Base-by-base conservation (phyloP, 2,329 filamentous ascomycete genomes). In the Dryadomyces sulphureus region DNA sequence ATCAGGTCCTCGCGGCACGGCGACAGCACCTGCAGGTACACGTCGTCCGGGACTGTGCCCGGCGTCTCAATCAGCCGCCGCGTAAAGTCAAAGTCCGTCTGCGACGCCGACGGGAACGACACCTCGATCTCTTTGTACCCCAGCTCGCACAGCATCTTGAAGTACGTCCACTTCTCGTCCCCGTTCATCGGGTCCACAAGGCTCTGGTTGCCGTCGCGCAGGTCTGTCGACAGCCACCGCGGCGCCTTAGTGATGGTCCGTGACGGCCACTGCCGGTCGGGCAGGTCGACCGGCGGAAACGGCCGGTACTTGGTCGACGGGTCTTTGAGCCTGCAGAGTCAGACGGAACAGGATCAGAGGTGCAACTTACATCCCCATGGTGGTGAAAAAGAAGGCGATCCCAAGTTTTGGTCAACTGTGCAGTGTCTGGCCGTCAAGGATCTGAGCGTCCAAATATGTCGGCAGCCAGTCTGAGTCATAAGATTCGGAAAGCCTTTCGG, bases 61-160 rank as follows among this genome's bases (percentile, higher is more conserved):
- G 85, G 84, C 1, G 87, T 94, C 57, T 93, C 81, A 53, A 95
- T 78, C 54, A 96, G 70, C 57, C 81, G 79, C 54, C 87, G 75
- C 36, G 88, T 94, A 60, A 96, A 96, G 69, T 94, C 86, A 68
- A 89, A 96, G 67, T 96, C 92, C 58, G 84, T 94, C 60, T 94
- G 83, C 35, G 88, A 94, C 14, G 90, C 88, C 0, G 88, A 94
- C 43, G 90, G 90, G 66, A 94, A 96, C 5, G 89, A 92, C 19
- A 95, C 83, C 62, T 96, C 90, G 54, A 96, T 95, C 66, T 96
- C 90, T 67, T 95, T 96, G 73, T 93, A 96, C 55, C 92, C 90
- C 43, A 95, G 73, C 50, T 90, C 79, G 57, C 82, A 78, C 45
- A 96, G 77, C 87, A 94, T 93, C 65, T 89, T 81, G 72, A 96